Conservation (phyloP, 345 rosid genomes). For the Litchi chinensis region DNA sequence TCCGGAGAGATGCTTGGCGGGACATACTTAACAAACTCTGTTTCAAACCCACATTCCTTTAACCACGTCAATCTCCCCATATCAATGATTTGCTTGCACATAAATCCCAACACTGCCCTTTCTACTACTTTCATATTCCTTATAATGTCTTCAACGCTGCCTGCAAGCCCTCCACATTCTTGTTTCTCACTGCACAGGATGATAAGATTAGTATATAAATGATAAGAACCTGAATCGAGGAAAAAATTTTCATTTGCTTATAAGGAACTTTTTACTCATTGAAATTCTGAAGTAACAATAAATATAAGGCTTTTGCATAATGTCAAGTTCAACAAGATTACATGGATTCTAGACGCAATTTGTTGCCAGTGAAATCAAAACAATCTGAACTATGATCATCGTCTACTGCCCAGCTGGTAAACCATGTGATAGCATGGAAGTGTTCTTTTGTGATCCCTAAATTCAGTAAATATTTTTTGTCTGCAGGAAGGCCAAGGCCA, state of each 20-base stretch:
- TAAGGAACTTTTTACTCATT: neutral
- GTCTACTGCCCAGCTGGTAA: slow-evolving; percentile 98
- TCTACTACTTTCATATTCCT: slow-evolving; percentile 66
- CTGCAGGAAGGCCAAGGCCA: slow-evolving; percentile 34
- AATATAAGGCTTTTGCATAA: neutral
- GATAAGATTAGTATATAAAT: neutral
- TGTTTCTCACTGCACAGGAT: slow-evolving; percentile 45
- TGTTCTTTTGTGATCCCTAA: slow-evolving; percentile 65
- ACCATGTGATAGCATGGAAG: slow-evolving; percentile 79
- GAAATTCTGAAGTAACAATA: slow-evolving; percentile 7
- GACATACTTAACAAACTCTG: slow-evolving; percentile 72
- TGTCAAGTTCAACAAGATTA: slow-evolving; percentile 22
- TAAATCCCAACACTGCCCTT: slow-evolving; percentile 79
- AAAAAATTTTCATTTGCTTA: neutral
- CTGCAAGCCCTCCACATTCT: slow-evolving; percentile 31
- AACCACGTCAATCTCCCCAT: slow-evolving; percentile 80
- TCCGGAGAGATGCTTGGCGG: slow-evolving; percentile 77
- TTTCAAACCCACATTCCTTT: slow-evolving; percentile 50
- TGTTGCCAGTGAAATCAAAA: slow-evolving; percentile 41
- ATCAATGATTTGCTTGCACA: slow-evolving; percentile 88
- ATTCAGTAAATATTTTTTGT: slow-evolving; percentile 56
- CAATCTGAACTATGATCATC: slow-evolving; percentile 80
- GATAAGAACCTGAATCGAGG: neutral
- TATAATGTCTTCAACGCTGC: slow-evolving; percentile 54
- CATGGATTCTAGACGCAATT: slow-evolving; percentile 36